Evolutionary conservation across 2,329 filamentous ascomycete genomes (phyloP).

Genomic region (Diaporthe sp.): DNA sequence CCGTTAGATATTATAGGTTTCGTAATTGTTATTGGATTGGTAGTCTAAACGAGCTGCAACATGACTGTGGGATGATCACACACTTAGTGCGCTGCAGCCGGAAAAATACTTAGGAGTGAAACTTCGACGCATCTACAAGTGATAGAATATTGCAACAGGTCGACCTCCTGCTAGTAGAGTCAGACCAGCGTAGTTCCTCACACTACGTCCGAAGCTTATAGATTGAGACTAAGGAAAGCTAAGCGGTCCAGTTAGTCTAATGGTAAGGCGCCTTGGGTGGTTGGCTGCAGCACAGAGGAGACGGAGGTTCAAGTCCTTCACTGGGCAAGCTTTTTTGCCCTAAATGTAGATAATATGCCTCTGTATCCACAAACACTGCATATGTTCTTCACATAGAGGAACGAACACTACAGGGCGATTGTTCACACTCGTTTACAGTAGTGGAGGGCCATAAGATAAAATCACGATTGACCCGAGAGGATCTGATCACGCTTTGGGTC

Average conservation of each 20-base stretch:
- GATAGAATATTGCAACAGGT: not conserved
- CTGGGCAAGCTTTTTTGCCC: not conserved
- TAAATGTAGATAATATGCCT: not conserved
- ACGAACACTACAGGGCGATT: no score
- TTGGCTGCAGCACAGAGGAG: constrained; percentile 12
- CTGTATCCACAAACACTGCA: not conserved
- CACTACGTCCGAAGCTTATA: not conserved
- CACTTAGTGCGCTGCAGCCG: not conserved
- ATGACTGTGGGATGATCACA: no score
- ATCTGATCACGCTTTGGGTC: not conserved
- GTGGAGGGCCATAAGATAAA: accelerated
- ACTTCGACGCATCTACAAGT: not conserved
- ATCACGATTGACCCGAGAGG: not conserved
- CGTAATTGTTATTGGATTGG: no score
- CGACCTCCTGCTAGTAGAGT: not conserved
- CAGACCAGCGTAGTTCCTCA: not conserved
- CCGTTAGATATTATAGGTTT: not conserved
- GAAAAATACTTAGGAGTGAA: no score
- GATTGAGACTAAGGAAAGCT: not conserved
- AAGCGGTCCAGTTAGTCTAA: constrained; percentile 9
- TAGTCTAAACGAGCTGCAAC: not conserved
- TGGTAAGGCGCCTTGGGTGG: constrained; percentile 6
- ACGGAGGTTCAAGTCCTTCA: not conserved
- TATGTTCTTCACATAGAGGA: not conserved
- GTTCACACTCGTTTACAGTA: no score